Evolutionary conservation across 768 basidiomycete species (phyloP).

Genomic region (Boletus rex-veris): DNA sequence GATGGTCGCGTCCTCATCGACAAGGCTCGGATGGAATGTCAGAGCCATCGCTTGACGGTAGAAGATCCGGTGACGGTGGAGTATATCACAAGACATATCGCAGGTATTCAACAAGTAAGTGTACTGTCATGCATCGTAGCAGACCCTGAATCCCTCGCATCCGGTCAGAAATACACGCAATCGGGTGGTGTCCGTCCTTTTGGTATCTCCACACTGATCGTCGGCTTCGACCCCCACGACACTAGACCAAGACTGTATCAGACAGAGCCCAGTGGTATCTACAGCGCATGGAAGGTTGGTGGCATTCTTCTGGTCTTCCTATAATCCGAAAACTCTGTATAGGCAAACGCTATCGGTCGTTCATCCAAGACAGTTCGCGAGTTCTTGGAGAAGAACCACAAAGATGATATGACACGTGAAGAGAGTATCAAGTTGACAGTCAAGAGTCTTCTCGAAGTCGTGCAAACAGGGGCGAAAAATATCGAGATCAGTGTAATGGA

Average conservation of each 20-base stretch:
- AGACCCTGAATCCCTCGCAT: background rate
- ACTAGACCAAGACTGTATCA: slow-evolving; percentile 85
- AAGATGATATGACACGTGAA: slow-evolving; percentile 82
- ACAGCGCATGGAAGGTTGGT: slow-evolving; percentile 94
- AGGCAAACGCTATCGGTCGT: slow-evolving; percentile 98
- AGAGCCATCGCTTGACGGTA: slow-evolving; percentile 93
- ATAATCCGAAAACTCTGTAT: background rate
- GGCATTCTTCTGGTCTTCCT: background rate
- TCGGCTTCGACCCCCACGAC: slow-evolving; percentile 96
- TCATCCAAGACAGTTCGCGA: slow-evolving; percentile 98
- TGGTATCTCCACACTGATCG: slow-evolving; percentile 93
- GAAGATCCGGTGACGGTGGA: slow-evolving; percentile 98
- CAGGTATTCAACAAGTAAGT: slow-evolving; percentile 94
- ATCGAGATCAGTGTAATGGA: slow-evolving; percentile 99
- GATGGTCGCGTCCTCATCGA: slow-evolving; percentile 98
- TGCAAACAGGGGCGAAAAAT: slow-evolving; percentile 99
- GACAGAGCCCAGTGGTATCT: slow-evolving; percentile 97
- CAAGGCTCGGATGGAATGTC: slow-evolving; percentile 96
- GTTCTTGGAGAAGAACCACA: slow-evolving; percentile 97
- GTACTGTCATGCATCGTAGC: background rate
- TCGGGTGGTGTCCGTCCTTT: slow-evolving; percentile 98
- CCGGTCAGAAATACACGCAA: slow-evolving; percentile 85
- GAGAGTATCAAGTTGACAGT: slow-evolving; percentile 94
- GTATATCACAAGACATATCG: slow-evolving; percentile 97
- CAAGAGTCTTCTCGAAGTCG: slow-evolving; percentile 94